Evolutionary conservation across 495 filamentous ascomycete species (phyloP).

Genomic region (Penicillium simplicissimum): DNA sequence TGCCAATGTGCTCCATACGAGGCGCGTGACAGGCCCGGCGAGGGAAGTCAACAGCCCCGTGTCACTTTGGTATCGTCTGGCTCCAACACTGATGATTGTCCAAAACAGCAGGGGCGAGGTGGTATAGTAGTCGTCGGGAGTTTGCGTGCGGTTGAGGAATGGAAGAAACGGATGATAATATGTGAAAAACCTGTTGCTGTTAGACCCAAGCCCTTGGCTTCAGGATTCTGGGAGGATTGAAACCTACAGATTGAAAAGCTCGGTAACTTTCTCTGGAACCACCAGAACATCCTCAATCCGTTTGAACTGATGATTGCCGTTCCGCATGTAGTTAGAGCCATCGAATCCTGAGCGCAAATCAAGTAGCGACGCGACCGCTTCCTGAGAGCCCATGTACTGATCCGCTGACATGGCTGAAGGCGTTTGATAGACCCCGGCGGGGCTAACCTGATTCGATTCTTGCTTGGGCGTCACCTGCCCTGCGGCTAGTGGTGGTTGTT

Average conservation of each 20-base stretch:
- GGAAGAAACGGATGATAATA: constrained; percentile 85
- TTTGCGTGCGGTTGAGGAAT: constrained; percentile 69
- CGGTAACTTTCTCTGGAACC: constrained; percentile 66
- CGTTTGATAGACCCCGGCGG: constrained; percentile 44
- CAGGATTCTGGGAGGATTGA: background rate
- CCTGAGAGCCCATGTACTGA: constrained; percentile 77
- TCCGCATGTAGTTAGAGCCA: constrained; percentile 46
- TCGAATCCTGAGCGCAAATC: constrained; percentile 65
- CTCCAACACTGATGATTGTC: constrained; percentile 80
- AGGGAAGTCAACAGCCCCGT: constrained; percentile 66
- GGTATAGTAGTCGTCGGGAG: constrained; percentile 74
- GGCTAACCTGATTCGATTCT: constrained; percentile 51
- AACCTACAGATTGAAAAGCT: constrained; percentile 71
- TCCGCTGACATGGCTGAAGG: constrained; percentile 49
- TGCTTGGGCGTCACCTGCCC: constrained; percentile 55
- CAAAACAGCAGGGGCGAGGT: constrained; percentile 80
- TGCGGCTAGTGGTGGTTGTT: constrained; percentile 49
- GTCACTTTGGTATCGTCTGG: constrained; percentile 69
- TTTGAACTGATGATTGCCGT: constrained; percentile 46
- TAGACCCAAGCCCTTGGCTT: background rate
- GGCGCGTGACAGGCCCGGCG: constrained; percentile 66
- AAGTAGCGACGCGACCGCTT: constrained; percentile 79
- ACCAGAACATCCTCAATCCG: constrained; percentile 74
- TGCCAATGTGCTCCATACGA: constrained; percentile 80
- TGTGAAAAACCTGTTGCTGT: constrained; percentile 60